phyloP scores from a whole-genome alignment of 2,329 filamentous ascomycete genomes.

The Metarhizium anisopliae region DNA sequence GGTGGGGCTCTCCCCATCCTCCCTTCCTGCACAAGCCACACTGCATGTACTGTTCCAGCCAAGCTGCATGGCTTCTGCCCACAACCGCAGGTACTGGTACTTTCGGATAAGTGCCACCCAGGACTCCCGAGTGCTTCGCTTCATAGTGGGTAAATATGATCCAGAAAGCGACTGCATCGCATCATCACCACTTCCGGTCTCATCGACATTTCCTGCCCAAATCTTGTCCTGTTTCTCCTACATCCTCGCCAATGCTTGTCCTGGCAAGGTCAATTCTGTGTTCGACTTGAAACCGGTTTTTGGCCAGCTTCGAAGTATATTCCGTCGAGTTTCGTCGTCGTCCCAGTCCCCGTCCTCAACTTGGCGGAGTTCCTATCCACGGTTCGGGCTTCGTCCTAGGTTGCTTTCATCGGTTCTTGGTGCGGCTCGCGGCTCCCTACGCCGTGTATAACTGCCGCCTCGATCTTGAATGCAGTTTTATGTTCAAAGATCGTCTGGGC shows the following conservation, averaged over 20 bases:
- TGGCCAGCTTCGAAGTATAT: neutral
- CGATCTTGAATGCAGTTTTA: neutral
- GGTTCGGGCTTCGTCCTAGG: neutral
- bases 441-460: neutral
- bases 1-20: too few relatives aligned
- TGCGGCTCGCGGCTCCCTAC: constrained; percentile 1
- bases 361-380: neutral
- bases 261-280: neutral
- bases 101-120: neutral
- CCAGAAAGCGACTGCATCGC: neutral
- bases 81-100: neutral
- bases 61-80: neutral
- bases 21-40: neutral
- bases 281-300: neutral
- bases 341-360: neutral
- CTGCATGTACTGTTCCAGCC: neutral
- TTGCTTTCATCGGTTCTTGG: neutral
- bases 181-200: constrained; percentile 3
- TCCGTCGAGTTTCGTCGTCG: neutral
- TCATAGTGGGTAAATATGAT: neutral
- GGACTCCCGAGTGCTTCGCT: neutral
- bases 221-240: too few relatives aligned
- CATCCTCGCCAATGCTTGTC: neutral
- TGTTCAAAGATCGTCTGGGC: neutral
- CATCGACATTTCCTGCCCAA: neutral